Evolutionary conservation across 2,329 filamentous ascomycete genomes (phyloP), one percentile per base, ranked within the genome.

Genomic region (Penicillium sp.): DNA sequence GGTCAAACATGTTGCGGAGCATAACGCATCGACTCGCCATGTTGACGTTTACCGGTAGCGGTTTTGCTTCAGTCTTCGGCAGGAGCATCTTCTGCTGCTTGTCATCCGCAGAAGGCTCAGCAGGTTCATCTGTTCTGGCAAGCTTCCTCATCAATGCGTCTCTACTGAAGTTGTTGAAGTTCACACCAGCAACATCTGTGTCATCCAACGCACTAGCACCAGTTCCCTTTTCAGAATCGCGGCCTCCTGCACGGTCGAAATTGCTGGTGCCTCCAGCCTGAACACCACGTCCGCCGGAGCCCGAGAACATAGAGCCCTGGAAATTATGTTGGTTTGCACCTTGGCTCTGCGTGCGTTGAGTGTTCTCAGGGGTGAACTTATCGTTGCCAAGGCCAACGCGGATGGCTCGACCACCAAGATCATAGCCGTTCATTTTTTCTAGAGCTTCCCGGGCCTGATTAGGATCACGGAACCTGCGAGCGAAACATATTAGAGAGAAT

Each of bases 401-500:
- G 78, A 99, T 98, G 67, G 93, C 93, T 77, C 95, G 93, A 80
- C 93, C 93, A 73, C 95, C 95, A 71, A 99, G 89, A 81, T 98
- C 95, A 82, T 98, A 99, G 67, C 94, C 93, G 81, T 99, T 99
- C 94, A 99, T 97, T 82, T 97, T 97, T 79, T 97, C 93, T 67
- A 99, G 84, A 65, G 95, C 96, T 78, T 97, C 92, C 75, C 94
- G 92, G 75, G 95, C 95, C 79, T 97, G 89, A 67, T 88, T 88
- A 62, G 94, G 93, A 75, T 98, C 91, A 73, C 90, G 90, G 80
- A 96, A 97, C 75, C 93, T 97, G 65, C 17, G 49, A 8, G 3
- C 13, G 38, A 59, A 26, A 19, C 35, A 47, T 47, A 26, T 59
- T 54, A 60, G 47, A 52, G 19, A 21, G 15, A 51, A 23, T 21